Evolutionary conservation across 148 eudicot genomes (phyloP), one percentile per base, ranked within the genome.

Genomic region (Rhododendron simsii): DNA sequence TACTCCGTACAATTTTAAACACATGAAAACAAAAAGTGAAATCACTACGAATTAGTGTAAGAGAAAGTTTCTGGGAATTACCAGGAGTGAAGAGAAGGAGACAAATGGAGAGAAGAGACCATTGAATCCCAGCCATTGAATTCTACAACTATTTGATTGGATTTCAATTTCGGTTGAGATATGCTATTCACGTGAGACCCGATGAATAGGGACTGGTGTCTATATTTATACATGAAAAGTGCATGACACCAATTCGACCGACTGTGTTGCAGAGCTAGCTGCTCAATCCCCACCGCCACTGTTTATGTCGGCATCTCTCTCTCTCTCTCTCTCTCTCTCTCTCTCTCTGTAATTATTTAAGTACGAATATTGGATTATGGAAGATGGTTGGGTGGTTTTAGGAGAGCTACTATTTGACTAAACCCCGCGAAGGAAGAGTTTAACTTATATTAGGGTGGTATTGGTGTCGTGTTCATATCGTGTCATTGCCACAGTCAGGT

Each of bases 81-180:
- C 88, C 85, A 30, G 82, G 59, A 59, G n/a, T 28, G 44, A 61
- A 76, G 37, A 76, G 59, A 21, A 73, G 81, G 50, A 83, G 39
- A 47, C 11, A 44, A 12, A 59, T 35, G 33, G 50, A 87, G 39
- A 82, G 48, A 76, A 39, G 76, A 15, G 61, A 71, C 20, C 4
- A 12, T 11, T 55, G 85, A 75, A 55, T 2, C 23, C 16, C 45
- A 44, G 85, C 88, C 88, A 76, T 82, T 55, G 18, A 65, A 12
- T 69, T 7, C 74, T 26, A 4, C 35, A n/a, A 26, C 15, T 26
- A 8, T 63, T 69, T 28, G 37, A 69, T 69, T 69, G 75, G 37
- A 3, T 69, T 26, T 69, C 6, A 69, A 28, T 69, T 28, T 11
- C 37, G 35, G 75, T 8, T 26, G 73, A 26, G 35, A 69, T 28